Percentiles rank a stretch among this genome's conserved stretches.
phyloP scores from a whole-genome alignment of 2,329 filamentous ascomycete genomes.

The Aspergillus phoenicis region DNA sequence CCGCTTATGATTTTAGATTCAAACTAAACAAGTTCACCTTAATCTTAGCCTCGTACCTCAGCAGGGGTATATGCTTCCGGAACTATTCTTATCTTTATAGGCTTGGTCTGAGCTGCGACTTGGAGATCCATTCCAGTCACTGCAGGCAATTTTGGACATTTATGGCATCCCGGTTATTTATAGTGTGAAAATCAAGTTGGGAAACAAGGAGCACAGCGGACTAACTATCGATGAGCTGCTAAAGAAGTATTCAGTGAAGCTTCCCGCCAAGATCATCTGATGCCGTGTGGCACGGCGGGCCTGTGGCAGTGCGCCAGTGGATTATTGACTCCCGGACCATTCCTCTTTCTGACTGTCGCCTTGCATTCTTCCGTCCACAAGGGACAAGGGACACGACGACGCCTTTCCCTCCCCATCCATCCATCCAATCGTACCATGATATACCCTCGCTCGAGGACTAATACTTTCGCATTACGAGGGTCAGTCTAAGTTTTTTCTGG shows the following conservation, averaged over 20 bases:
- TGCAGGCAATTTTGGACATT: background rate
- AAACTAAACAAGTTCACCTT: background rate
- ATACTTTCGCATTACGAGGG: background rate
- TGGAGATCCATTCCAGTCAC: background rate
- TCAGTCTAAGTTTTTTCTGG: background rate
- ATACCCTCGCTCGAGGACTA: background rate
- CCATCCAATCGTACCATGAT: too few relatives aligned
- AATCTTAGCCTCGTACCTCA: background rate
- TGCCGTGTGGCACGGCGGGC: constrained; percentile 3
- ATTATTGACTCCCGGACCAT: background rate
- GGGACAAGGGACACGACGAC: background rate
- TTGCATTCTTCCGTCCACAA: constrained; percentile 1
- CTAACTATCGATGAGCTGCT: background rate
- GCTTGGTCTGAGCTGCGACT: background rate
- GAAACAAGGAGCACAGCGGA: too few relatives aligned
- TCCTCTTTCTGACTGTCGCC: background rate
- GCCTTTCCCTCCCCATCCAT: too few relatives aligned
- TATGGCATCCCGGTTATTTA: background rate
- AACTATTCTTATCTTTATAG: background rate
- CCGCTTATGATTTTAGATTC: background rate
- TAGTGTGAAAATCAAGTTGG: background rate
- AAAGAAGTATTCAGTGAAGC: background rate
- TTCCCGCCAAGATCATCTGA: constrained; percentile 4
- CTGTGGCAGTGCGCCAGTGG: background rate
- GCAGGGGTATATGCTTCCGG: background rate